Percentiles rank a stretch among this genome's conserved stretches.
Evolutionary conservation across 1,139 yeast species (phyloP).

Genomic region (Kurtzmaniella quercitrusa): DNA sequence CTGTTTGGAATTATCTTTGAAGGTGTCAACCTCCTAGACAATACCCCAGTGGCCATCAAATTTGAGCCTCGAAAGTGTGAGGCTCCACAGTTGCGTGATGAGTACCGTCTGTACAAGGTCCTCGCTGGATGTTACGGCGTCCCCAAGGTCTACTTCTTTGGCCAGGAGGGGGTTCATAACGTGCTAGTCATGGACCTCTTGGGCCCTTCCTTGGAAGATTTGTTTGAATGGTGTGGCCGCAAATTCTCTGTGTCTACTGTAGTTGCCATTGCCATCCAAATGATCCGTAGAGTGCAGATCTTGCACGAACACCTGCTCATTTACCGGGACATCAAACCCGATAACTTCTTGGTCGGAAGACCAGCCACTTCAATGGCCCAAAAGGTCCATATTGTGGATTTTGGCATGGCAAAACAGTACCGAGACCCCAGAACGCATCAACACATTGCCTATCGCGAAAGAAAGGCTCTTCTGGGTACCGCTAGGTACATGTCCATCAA

Average conservation of each 20-base stretch:
- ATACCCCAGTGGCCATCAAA: constrained; percentile 71
- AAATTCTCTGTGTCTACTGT: constrained; percentile 84
- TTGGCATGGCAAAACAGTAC: constrained; percentile 98
- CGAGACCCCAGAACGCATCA: constrained; percentile 92
- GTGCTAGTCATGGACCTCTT: constrained; percentile 87
- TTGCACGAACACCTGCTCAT: constrained; percentile 88
- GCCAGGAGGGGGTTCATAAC: constrained; percentile 96
- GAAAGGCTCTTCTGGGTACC: constrained; percentile 91
- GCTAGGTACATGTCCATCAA: constrained; percentile 97
- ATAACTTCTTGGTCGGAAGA: constrained; percentile 82
- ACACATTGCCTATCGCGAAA: constrained; percentile 95
- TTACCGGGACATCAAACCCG: constrained; percentile 94
- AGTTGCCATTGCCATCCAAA: constrained; percentile 86
- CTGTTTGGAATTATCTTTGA: constrained; percentile 81
- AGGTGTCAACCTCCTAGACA: constrained; percentile 72
- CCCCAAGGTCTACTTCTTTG: constrained; percentile 93
- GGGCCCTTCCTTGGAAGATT: constrained; percentile 94
- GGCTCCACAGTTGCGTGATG: constrained; percentile 95
- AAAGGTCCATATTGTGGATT: constrained; percentile 68
- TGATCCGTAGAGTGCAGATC: constrained; percentile 81
- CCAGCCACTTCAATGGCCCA: constrained; percentile 50
- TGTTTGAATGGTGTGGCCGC: constrained; percentile 98
- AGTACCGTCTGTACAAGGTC: constrained; percentile 86
- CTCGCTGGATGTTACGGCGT: constrained; percentile 78
- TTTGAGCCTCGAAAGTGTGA: constrained; percentile 93